phyloP scores from a whole-genome alignment of 768 basidiomycete species.

The Panus rudis region DNA sequence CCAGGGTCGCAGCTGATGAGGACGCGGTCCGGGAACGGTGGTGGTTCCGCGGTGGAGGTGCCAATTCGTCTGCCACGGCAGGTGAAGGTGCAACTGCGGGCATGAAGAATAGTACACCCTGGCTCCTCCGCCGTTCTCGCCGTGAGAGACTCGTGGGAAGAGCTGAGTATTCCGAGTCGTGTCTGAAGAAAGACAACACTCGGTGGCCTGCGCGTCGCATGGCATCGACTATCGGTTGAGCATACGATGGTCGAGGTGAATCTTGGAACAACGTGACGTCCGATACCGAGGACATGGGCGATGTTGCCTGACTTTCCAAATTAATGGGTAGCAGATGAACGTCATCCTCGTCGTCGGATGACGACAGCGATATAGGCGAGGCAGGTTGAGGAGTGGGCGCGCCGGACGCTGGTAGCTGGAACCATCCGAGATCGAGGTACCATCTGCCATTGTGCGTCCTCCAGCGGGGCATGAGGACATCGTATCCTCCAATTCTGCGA shows the following conservation, averaged over 20 bases:
- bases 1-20: slow-evolving; percentile 1
- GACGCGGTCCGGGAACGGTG: slow-evolving; percentile 13
- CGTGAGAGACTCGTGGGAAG: slow-evolving; percentile 35
- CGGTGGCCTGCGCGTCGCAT: slow-evolving; percentile 53
- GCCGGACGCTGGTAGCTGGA: slow-evolving; percentile 38
- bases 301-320: slow-evolving; percentile 49
- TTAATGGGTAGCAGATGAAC: slow-evolving; percentile 58
- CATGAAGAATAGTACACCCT: slow-evolving; percentile 73
- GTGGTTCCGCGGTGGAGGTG: slow-evolving; percentile 16
- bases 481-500: slow-evolving; percentile 64
- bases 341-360: slow-evolving; percentile 36
- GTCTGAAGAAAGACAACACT: slow-evolving; percentile 43
- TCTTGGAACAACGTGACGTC: slow-evolving; percentile 41
- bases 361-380: slow-evolving; percentile 39
- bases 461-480: slow-evolving; percentile 72
- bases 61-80: slow-evolving; percentile 18
- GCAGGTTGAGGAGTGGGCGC: slow-evolving; percentile 29
- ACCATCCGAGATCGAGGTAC: slow-evolving; percentile 64
- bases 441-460: slow-evolving; percentile 64
- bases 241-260: slow-evolving; percentile 33
- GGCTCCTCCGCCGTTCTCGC: slow-evolving; percentile 34
- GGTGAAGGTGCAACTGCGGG: slow-evolving; percentile 59
- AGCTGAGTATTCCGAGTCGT: slow-evolving; percentile 33
- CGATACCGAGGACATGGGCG: slow-evolving; percentile 46
- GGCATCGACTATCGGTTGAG: slow-evolving; percentile 44